Percentiles rank a stretch among this genome's conserved stretches.
Evolutionary conservation across 2,329 filamentous ascomycete species (phyloP).

Genomic region (Talaromyces islandicus): DNA sequence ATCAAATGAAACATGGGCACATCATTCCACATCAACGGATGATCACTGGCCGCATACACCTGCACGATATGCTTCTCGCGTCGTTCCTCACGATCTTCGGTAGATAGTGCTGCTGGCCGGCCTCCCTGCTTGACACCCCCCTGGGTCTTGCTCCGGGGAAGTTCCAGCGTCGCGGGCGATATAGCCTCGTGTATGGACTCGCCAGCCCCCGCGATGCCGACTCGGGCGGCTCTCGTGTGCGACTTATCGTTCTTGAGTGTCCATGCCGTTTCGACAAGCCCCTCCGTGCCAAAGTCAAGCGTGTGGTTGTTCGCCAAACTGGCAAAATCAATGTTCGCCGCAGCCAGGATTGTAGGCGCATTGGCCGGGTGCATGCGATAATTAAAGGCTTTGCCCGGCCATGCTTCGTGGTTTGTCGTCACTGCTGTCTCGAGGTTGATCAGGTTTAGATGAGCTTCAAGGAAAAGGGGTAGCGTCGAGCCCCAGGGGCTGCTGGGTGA

Average conservation of each 20-base stretch:
- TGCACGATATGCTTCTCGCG: conserved; percentile 18
- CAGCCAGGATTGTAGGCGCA: conserved; percentile 20
- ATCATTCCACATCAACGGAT: conserved; percentile 27
- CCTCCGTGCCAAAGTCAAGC: conserved; percentile 30
- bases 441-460: conserved; percentile 26
- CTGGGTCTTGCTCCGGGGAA: conserved; percentile 13
- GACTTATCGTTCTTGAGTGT: conserved; percentile 15
- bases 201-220: conserved; percentile 28
- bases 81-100: not conserved
- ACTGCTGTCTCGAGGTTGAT: conserved; percentile 37
- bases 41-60: conserved; percentile 32
- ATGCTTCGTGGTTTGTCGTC: conserved; percentile 25
- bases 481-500: conserved; percentile 28
- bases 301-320: conserved; percentile 37
- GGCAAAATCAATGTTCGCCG: conserved; percentile 27
- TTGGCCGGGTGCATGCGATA: conserved; percentile 38
- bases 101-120: not conserved
- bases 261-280: conserved; percentile 29
- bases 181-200: conserved; percentile 22
- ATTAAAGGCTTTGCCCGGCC: conserved; percentile 36
- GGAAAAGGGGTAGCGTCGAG: conserved; percentile 25
- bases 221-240: conserved; percentile 8
- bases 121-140: not conserved
- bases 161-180: conserved; percentile 22
- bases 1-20: conserved; percentile 32